Conservation (phyloP, 148 eudicot species). For the Heliamphora exappendiculata region DNA sequence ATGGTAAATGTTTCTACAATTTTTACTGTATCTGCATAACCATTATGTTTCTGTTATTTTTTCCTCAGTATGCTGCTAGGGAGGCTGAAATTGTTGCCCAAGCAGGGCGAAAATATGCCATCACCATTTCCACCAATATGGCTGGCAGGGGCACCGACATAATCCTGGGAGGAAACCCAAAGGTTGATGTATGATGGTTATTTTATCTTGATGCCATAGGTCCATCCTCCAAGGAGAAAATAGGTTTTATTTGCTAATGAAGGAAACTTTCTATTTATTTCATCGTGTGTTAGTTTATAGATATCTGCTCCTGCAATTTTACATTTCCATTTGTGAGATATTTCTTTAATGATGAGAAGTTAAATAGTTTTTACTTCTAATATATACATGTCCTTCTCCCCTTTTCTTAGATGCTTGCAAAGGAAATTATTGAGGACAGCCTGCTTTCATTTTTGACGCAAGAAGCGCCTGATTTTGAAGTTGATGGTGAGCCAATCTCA, state of each 20-base stretch:
- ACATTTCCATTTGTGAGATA: neutral
- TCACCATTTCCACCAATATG: constrained; percentile 98
- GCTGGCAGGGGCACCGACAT: constrained; percentile 99
- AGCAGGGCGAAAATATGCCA: constrained; percentile 92
- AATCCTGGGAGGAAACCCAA: constrained; percentile 96
- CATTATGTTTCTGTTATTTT: neutral
- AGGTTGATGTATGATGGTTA: constrained; percentile 33
- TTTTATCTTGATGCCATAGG: neutral
- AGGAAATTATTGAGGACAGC: constrained; percentile 71
- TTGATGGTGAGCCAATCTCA: constrained; percentile 49
- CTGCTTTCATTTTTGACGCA: constrained; percentile 53
- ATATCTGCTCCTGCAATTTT: neutral
- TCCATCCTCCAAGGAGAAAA: neutral
- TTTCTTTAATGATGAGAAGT: neutral
- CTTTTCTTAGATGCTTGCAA: constrained; percentile 75
- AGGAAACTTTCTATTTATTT: neutral
- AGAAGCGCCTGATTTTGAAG: constrained; percentile 50
- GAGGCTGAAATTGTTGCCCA: constrained; percentile 99
- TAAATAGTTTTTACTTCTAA: neutral
- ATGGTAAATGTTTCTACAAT: neutral
- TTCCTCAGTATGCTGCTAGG: constrained; percentile 86
- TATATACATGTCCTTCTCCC: constrained; percentile 1
- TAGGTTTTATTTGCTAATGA: neutral
- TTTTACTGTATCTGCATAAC: neutral
- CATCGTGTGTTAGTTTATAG: neutral